Percentiles rank a stretch among this genome's conserved stretches.
Evolutionary conservation across 805 yeast genomes (phyloP).

Genomic region (Kurtzmaniella fragi): DNA sequence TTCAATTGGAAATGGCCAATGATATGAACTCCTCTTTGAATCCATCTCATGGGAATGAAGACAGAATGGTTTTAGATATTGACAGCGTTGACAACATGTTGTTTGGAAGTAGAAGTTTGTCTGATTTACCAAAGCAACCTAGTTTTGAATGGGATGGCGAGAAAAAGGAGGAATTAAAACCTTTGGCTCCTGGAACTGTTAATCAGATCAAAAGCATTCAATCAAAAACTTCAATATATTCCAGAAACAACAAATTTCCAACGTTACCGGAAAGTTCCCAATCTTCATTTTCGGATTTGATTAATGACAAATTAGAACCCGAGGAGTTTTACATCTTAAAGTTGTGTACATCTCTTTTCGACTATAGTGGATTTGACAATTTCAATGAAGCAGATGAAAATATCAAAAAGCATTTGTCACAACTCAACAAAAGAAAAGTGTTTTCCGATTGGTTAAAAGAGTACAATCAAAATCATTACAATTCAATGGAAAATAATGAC

Average conservation of each 20-base stretch:
- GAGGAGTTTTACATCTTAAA: no score
- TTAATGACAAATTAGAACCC: no score
- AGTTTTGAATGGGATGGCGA: no score
- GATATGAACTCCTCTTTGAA: conserved; percentile 40
- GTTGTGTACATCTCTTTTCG: neutral
- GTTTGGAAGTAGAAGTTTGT: conserved; percentile 18
- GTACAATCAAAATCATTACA: conserved; percentile 29
- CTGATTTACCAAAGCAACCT: no score
- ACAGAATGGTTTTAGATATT: conserved; percentile 15
- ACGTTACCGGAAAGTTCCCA: no score
- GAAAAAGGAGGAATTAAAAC: no score
- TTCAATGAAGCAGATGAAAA: conserved; percentile 9
- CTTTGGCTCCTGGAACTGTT: no score
- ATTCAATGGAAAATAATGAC: conserved; percentile 23
- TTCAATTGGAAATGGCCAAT: conserved; percentile 52
- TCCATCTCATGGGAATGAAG: conserved; percentile 15
- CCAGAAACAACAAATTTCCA: neutral
- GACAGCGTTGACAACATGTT: conserved; percentile 44
- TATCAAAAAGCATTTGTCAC: conserved; percentile 12
- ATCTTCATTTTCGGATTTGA: no score
- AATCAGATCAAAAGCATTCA: no score
- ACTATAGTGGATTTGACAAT: conserved; percentile 6
- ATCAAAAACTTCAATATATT: neutral
- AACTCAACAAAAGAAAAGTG: conserved; percentile 33
- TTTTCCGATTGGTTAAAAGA: conserved; percentile 56